phyloP scores from a whole-genome alignment of 1,284 basidiomycete genomes.

The Amylostereum chailletii region DNA sequence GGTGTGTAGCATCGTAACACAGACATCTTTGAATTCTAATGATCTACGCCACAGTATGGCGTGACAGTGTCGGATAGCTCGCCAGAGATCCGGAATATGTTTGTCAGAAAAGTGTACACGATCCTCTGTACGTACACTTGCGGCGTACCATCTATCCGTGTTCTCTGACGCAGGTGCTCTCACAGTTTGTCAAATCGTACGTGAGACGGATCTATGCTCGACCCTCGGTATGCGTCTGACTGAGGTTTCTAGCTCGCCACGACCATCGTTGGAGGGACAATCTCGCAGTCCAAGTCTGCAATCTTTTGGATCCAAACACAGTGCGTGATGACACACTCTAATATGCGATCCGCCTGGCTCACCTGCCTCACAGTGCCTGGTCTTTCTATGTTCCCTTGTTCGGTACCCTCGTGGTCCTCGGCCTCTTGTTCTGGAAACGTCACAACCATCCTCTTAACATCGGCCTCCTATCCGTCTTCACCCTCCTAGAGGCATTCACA shows the following conservation, averaged over 20 bases:
- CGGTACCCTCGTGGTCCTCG: conserved; percentile 67
- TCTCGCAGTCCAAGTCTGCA: conserved; percentile 50
- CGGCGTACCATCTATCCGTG: not conserved
- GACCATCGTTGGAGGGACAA: conserved; percentile 53
- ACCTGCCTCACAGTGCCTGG: conserved; percentile 45
- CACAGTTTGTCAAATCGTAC: conserved; percentile 67
- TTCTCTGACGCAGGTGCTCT: conserved; percentile 6
- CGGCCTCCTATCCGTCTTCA: conserved; percentile 70
- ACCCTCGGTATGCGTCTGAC: conserved; percentile 6
- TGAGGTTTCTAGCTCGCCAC: conserved; percentile 47
- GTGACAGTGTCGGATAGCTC: conserved; percentile 69
- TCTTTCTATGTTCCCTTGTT: conserved; percentile 69
- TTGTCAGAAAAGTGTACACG: conserved; percentile 74
- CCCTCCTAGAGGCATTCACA: conserved; percentile 71
- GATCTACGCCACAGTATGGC: conserved; percentile 51
- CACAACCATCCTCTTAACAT: conserved; percentile 81
- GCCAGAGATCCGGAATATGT: conserved; percentile 62
- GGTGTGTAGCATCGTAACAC: conserved; percentile 29
- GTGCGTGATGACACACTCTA: conserved; percentile 28
- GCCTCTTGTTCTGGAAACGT: conserved; percentile 80
- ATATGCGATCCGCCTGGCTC: not conserved
- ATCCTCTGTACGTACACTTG: conserved; percentile 56
- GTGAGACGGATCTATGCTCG: conserved; percentile 11
- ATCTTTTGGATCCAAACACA: conserved; percentile 64
- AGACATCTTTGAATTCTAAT: conserved; percentile 6